phyloP scores from a whole-genome alignment of 371 early-diverging fungal genomes.

The Mortierella sp. region DNA sequence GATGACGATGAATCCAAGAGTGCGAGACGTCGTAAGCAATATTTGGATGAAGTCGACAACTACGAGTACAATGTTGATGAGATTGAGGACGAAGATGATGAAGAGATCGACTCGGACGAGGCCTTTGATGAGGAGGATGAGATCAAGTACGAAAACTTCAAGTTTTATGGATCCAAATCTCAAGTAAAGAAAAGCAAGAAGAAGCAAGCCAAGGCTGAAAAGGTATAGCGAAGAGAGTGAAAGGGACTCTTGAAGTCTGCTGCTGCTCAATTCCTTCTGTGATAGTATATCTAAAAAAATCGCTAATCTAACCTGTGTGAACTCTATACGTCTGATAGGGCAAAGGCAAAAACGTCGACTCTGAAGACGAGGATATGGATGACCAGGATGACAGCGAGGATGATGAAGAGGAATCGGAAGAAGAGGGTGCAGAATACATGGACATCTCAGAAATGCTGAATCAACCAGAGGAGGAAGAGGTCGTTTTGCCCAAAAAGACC shows the following conservation, averaged over 20 bases:
- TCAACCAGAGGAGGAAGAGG: constrained; percentile 55
- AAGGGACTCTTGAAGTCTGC: neutral
- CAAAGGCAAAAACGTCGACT: constrained; percentile 40
- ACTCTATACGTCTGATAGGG: constrained; percentile 7
- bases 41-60: constrained; percentile 81
- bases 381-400: constrained; percentile 45
- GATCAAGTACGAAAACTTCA: constrained; percentile 81
- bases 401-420: constrained; percentile 62
- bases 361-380: constrained; percentile 46
- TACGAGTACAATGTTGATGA: constrained; percentile 80
- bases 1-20: constrained; percentile 70
- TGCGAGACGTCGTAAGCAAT: constrained; percentile 66
- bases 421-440: constrained; percentile 68
- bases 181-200: constrained; percentile 49
- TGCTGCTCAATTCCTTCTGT: no score
- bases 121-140: constrained; percentile 91
- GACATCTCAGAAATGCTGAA: constrained; percentile 74
- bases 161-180: constrained; percentile 63
- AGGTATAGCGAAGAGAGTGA: constrained; percentile 3
- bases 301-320: no score
- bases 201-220: constrained; percentile 22
- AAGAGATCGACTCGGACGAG: constrained; percentile 92
- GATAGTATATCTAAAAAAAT: neutral
- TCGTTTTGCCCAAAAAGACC: constrained; percentile 56
- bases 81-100: constrained; percentile 89